Evolutionary conservation across 2,329 filamentous ascomycete genomes (phyloP), one percentile per base, ranked within the genome.

Genomic region (Lecanicillium sp.): DNA sequence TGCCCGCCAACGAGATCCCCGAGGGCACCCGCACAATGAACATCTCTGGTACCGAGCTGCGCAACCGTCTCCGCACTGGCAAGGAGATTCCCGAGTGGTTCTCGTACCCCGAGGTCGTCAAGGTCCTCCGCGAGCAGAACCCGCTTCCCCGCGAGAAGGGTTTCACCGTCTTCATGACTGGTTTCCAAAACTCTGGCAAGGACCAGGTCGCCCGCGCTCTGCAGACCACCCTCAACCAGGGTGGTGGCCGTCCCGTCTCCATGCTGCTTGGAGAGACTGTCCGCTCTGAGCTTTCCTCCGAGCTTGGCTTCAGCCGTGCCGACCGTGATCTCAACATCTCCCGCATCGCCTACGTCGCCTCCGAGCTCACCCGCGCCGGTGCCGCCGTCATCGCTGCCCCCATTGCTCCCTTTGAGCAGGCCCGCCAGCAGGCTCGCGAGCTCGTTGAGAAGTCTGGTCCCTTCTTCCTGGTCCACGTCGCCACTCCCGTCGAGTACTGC

Each of bases 41-140:
- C 74, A 91, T 91, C 67, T 90, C 84, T 30, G 85, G 85, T 52
- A 90, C 86, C 52, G 93, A 98, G 76, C 87, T 98, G 62, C 90
- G 93, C 63, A 81, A 86, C 63, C 87, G 93, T 60, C 84, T 98
- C 55, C 84, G 86, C 62, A 94, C 86, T 52, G 93, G 93, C 59
- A 87, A 87, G 60, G 89, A 95, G 59, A 98, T 98, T 60, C 93
- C 93, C 58, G 90, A 94, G 71, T 98, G 93, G 93, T 98, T 98
- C 80, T 97, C 93, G 26, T 98, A 98, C 77, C 91, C 93, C 54
- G 93, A 98, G 75, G 93, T 98, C 59, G 93, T 98, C 71, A 84
- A 83, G 69, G 93, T 97, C 42, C 85, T 98, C 53, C 85, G 93
- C 62, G 90, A 98, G 75, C 95, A 91, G 58, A 93, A 97, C 76